Evolutionary conservation across 495 filamentous ascomycete species (phyloP).

Genomic region (Glarea lozoyensis): DNA sequence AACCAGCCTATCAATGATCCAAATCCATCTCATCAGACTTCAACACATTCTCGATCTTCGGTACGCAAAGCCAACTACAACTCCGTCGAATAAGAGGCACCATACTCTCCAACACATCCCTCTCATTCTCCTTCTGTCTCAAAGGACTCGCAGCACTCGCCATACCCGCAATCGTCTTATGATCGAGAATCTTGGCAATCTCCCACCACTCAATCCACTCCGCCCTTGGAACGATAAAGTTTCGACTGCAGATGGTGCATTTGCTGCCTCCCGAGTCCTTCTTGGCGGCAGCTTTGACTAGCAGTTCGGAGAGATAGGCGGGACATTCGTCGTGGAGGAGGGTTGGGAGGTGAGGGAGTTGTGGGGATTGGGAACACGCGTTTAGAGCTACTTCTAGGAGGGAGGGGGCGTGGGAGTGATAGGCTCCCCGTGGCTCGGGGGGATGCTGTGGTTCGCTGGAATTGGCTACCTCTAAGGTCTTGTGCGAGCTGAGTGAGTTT

Average conservation of each 20-base stretch:
- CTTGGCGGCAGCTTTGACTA: conserved; percentile 23
- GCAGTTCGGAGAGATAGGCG: conserved; percentile 30
- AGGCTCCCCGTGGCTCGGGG: conserved; percentile 5
- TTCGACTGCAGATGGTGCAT: conserved; percentile 52
- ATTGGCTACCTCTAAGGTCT: conserved; percentile 4
- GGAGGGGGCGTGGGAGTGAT: conserved; percentile 18
- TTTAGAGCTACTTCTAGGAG: conserved; percentile 20
- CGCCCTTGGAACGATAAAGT: conserved; percentile 49
- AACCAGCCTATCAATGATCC: background rate
- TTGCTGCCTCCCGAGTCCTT: conserved; percentile 39
- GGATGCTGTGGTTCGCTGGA: conserved; percentile 2
- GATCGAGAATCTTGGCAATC: conserved; percentile 17
- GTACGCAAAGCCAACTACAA: conserved; percentile 60
- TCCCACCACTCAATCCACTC: conserved; percentile 76
- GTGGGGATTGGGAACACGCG: conserved; percentile 15
- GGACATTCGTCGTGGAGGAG: conserved; percentile 10
- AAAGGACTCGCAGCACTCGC: conserved; percentile 14
- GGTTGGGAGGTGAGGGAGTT: conserved; percentile 13
- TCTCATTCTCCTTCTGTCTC: conserved; percentile 15
- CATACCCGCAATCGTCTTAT: background rate
- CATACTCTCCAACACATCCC: conserved; percentile 23
- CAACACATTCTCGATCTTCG: conserved; percentile 8
- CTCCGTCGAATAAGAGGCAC: conserved; percentile 56
- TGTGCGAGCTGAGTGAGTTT: background rate
- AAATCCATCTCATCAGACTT: conserved; percentile 1